Conservation (phyloP, 306 rosid genomes). For the Amphicarpaea edgeworthii region DNA sequence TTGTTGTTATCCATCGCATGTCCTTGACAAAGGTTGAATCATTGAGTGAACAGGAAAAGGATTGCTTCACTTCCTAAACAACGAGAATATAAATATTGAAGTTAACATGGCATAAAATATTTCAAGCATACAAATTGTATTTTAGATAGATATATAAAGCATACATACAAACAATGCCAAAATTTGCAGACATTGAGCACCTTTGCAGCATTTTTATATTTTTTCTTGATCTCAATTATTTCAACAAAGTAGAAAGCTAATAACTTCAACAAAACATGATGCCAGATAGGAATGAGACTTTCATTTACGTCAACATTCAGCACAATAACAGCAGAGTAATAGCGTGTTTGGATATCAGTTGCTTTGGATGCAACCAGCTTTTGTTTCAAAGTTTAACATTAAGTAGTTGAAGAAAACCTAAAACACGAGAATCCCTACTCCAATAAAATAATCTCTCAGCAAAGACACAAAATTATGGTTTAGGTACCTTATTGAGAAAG, state of each 20-base stretch:
- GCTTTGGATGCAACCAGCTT: no score
- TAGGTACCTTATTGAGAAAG: constrained; percentile 61
- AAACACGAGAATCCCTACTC: background rate
- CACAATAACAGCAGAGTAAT: constrained; percentile 20
- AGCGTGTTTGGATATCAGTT: no score
- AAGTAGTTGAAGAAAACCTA: constrained; percentile 30
- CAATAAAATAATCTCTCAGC: background rate
- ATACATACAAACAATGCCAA: constrained; percentile 11
- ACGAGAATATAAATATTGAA: constrained; percentile 39
- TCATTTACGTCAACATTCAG: constrained; percentile 16
- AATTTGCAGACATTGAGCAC: background rate
- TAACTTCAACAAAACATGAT: background rate
- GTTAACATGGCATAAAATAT: constrained; percentile 4
- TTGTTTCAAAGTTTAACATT: no score
- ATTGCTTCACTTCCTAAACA: constrained; percentile 65
- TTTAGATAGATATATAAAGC: constrained; percentile 26
- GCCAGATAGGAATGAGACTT: background rate
- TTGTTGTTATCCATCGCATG: constrained; percentile 69
- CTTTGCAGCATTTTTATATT: constrained; percentile 2
- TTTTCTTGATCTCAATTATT: background rate
- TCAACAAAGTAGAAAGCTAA: background rate
- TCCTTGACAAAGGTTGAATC: constrained; percentile 69
- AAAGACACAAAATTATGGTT: background rate
- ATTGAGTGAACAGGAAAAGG: constrained; percentile 59
- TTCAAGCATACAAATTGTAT: constrained; percentile 8